Conservation (phyloP, 768 basidiomycete genomes). For the Suillus occidentalis region DNA sequence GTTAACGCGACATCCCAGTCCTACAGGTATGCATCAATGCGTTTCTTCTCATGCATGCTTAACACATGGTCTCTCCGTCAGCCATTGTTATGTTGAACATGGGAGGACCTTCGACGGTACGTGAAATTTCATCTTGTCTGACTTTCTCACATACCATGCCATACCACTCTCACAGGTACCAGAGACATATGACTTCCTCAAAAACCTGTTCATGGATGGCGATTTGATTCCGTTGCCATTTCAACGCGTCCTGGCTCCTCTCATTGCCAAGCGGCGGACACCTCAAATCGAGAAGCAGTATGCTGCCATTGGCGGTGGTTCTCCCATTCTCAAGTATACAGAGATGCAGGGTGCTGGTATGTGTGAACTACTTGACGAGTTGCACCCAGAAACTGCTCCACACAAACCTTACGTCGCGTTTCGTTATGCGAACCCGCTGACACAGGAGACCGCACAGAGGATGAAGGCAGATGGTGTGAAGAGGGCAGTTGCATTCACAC, state of each 20-base stretch:
- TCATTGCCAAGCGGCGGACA: conserved; percentile 86
- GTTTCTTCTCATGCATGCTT: conserved; percentile 11
- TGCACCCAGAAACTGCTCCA: conserved; percentile 90
- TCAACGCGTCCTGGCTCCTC: conserved; percentile 82
- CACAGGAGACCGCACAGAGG: conserved; percentile 75
- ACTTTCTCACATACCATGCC: conserved; percentile 6
- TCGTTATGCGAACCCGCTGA: conserved; percentile 89
- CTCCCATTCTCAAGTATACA: conserved; percentile 92
- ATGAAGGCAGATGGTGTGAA: conserved; percentile 90
- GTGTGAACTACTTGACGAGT: conserved; percentile 88
- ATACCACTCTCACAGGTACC: conserved; percentile 54
- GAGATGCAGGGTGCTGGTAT: conserved; percentile 86
- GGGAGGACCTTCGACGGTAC: conserved; percentile 93
- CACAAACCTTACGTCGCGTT: conserved; percentile 97
- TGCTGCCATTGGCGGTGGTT: conserved; percentile 91
- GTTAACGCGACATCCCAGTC: conserved; percentile 39
- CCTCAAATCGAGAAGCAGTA: conserved; percentile 96
- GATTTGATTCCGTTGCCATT: conserved; percentile 96
- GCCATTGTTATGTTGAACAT: conserved; percentile 98
- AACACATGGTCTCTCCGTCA: conserved; percentile 29
- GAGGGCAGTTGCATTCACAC: conserved; percentile 93
- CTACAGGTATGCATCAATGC: conserved; percentile 50
- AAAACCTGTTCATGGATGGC: conserved; percentile 85
- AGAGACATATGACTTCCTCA: conserved; percentile 92
- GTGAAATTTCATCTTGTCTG: conserved; percentile 23